Evolutionary conservation across 345 rosid genomes (phyloP).

Genomic region (Euclidium syriacum): DNA sequence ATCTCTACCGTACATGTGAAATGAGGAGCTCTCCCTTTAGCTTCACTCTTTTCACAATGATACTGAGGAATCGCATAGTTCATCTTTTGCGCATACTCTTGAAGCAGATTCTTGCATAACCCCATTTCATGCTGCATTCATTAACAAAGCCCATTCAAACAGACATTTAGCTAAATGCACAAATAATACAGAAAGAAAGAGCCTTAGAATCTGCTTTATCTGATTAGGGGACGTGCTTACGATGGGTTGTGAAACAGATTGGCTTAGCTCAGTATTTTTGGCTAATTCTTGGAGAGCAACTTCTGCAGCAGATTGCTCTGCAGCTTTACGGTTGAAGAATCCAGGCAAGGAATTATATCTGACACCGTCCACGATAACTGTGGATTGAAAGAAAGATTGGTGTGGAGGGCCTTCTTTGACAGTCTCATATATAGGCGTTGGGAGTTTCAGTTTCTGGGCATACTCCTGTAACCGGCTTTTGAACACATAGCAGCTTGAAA

Average conservation of each 20-base stretch:
- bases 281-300: conserved; percentile 70
- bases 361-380: conserved; percentile 55
- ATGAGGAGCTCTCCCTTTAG: conserved; percentile 29
- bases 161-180: conserved; percentile 8
- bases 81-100: conserved; percentile 96
- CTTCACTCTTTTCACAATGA: conserved; percentile 47
- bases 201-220: not conserved
- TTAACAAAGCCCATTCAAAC: conserved; percentile 6
- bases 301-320: conserved; percentile 97
- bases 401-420: conserved; percentile 90
- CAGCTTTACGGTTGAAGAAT: conserved; percentile 88
- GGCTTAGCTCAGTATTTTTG: conserved; percentile 48
- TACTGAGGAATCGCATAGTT: conserved; percentile 78
- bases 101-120: conserved; percentile 83
- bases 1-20: conserved; percentile 72
- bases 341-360: conserved; percentile 77
- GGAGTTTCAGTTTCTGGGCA: conserved; percentile 62
- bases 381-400: conserved; percentile 64
- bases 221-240: conserved; percentile 42
- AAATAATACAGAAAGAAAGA: not conserved
- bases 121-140: conserved; percentile 72
- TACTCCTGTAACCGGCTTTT: conserved; percentile 84
- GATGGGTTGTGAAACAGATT: conserved; percentile 60
- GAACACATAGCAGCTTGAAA: conserved; percentile 77
- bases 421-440: conserved; percentile 79